Conservation (phyloP, 441 rosid genomes). For the Sinapis alba region DNA sequence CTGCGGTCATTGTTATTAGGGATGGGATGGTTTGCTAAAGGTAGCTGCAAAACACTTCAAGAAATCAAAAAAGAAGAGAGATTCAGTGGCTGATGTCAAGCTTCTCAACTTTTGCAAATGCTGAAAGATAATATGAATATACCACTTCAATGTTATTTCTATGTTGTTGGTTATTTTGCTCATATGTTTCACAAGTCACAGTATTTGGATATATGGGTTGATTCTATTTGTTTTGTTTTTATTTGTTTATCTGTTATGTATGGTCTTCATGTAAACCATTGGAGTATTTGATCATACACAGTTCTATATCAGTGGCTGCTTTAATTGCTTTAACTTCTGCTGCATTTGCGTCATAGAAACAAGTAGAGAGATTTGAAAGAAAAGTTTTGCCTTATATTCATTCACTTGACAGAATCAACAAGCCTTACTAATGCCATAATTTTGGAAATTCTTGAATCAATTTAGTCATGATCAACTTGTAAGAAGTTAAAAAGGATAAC, state of each 20-base stretch:
- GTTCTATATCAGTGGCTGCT: background rate
- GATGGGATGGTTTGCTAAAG: constrained; percentile 66
- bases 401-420: background rate
- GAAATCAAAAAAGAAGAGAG: constrained; percentile 50
- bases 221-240: too few relatives aligned
- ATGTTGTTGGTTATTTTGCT: background rate
- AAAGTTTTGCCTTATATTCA: constrained; percentile 3
- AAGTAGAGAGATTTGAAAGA: background rate
- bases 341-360: background rate
- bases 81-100: constrained; percentile 45
- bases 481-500: too few relatives aligned
- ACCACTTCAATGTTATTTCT: background rate
- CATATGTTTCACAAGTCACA: background rate
- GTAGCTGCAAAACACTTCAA: constrained; percentile 80
- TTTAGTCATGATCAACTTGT: too few relatives aligned
- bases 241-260: background rate
- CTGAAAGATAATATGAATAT: background rate
- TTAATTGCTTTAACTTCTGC: background rate
- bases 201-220: background rate
- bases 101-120: constrained; percentile 50
- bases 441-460: background rate
- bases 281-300: background rate
- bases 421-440: constrained; percentile 4
- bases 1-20: constrained; percentile 41
- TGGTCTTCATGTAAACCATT: background rate